Evolutionary conservation across 768 basidiomycete species (phyloP).

Genomic region (Russula vinacea): DNA sequence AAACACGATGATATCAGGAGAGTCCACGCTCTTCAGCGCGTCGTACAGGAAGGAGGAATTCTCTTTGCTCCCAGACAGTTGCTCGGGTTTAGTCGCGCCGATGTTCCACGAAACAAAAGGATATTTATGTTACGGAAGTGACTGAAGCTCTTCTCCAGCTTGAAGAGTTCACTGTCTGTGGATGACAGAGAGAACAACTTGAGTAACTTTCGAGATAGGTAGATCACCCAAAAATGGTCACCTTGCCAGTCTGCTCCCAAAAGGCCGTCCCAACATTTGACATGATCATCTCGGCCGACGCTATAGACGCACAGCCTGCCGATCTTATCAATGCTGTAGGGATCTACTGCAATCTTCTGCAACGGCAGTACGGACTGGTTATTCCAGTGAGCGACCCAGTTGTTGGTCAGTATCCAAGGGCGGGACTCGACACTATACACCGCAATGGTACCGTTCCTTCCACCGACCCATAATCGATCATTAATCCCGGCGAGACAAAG

Average conservation of each 20-base stretch:
- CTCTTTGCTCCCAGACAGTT: constrained; percentile 59
- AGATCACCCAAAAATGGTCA: constrained; percentile 40
- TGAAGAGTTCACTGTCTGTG: constrained; percentile 70
- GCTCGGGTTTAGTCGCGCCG: constrained; percentile 80
- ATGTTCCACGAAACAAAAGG: constrained; percentile 91
- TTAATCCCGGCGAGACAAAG: constrained; percentile 82
- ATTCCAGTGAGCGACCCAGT: constrained; percentile 76
- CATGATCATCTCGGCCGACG: constrained; percentile 65
- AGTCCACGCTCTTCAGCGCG: constrained; percentile 64
- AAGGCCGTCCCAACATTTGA: constrained; percentile 89
- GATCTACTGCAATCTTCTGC: constrained; percentile 63
- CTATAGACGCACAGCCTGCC: constrained; percentile 70
- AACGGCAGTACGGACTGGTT: constrained; percentile 47
- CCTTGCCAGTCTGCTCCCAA: constrained; percentile 84
- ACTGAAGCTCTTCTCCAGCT: constrained; percentile 74
- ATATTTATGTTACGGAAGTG: constrained; percentile 72
- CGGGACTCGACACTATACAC: constrained; percentile 70
- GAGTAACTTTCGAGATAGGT: background rate
- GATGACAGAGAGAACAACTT: background rate
- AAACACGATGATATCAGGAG: constrained; percentile 87
- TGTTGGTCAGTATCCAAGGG: constrained; percentile 86
- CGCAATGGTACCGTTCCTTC: constrained; percentile 74
- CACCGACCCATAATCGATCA: constrained; percentile 82
- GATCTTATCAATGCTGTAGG: constrained; percentile 66
- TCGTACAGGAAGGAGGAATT: constrained; percentile 82